These are phyloP conservation scores for Aspergillus alliaceus DNA, from an alignment of 2,329 filamentous ascomycete species.

Conservation along the genomic window DNA sequence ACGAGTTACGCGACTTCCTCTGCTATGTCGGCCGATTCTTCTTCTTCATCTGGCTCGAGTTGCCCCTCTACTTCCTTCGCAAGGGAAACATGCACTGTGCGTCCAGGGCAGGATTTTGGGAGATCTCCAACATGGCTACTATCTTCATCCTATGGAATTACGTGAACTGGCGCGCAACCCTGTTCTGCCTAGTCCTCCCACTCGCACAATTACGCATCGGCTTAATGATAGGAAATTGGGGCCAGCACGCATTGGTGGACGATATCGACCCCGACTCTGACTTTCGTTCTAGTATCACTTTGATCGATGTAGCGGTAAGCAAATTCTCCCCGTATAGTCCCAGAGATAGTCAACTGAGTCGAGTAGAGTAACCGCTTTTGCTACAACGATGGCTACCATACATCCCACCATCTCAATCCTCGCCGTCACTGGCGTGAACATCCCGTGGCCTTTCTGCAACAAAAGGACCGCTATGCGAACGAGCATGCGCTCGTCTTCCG, in stretches of 20 bases:
- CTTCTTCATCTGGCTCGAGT: slow-evolving; percentile 71
- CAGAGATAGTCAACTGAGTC: slow-evolving; percentile 2
- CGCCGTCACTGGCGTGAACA: slow-evolving; percentile 77
- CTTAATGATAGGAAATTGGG: slow-evolving; percentile 82
- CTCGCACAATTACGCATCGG: slow-evolving; percentile 66
- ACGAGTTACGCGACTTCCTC: slow-evolving; percentile 65
- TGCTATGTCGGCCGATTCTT: slow-evolving; percentile 73
- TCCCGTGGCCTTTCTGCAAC: slow-evolving; percentile 69
- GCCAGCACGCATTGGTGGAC: slow-evolving; percentile 79
- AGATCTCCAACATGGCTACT: slow-evolving; percentile 57
- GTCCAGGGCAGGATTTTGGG: slow-evolving; percentile 60
- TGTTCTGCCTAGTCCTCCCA: slow-evolving; percentile 67
- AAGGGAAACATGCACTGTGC: slow-evolving; percentile 60
- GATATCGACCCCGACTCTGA: slow-evolving; percentile 73
- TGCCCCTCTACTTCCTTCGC: slow-evolving; percentile 70
- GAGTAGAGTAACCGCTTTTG: slow-evolving; percentile 74
- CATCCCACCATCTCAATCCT: slow-evolving; percentile 48
- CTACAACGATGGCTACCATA: slow-evolving; percentile 82
- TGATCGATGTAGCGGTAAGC: slow-evolving; percentile 75
- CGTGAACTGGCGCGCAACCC: slow-evolving; percentile 55
- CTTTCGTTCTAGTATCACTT: slow-evolving; percentile 74
- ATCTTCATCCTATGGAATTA: slow-evolving; percentile 53
- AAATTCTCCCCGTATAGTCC: not conserved
- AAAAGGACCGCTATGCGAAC: slow-evolving; percentile 64
- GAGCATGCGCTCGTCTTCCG: slow-evolving; percentile 75